A percentile compares a stretch with the other conserved stretches of the same genome.
Evolutionary conservation across 1,139 yeast species (phyloP).

Genomic region (Arxiozyma slooffiae): DNA sequence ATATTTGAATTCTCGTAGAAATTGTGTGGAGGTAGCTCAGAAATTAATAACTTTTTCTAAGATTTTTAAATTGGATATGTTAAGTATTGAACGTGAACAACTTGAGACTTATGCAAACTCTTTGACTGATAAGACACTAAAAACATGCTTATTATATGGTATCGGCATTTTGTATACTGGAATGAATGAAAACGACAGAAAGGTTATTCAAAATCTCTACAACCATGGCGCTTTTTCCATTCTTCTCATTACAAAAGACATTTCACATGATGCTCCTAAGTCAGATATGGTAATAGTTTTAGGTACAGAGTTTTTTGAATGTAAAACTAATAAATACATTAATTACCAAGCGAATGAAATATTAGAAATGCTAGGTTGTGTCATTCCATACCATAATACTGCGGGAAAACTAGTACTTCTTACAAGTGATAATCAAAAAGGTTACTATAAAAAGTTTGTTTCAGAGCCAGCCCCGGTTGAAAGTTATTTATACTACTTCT

Average conservation of each 20-base stretch:
- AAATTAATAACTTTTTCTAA: slow-evolving; percentile 36
- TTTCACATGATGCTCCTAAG: slow-evolving; percentile 42
- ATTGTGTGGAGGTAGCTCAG: slow-evolving; percentile 44
- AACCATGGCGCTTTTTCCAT: slow-evolving; percentile 42
- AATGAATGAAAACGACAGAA: slow-evolving; percentile 48
- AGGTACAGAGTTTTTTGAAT: slow-evolving; percentile 69
- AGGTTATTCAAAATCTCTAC: slow-evolving; percentile 46
- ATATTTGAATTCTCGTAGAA: slow-evolving; percentile 49
- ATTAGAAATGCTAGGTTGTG: slow-evolving; percentile 65
- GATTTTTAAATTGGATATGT: slow-evolving; percentile 32
- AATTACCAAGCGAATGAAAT: slow-evolving; percentile 61
- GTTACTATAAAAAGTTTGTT: slow-evolving; percentile 63
- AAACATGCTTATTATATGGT: slow-evolving; percentile 46
- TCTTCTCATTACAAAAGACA: slow-evolving; percentile 50
- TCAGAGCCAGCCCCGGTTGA: slow-evolving; percentile 76
- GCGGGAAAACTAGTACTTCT: slow-evolving; percentile 42
- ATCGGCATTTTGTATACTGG: slow-evolving; percentile 54
- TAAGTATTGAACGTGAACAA: slow-evolving; percentile 32
- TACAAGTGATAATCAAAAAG: slow-evolving; percentile 47
- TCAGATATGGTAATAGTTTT: slow-evolving; percentile 50
- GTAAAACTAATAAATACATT: slow-evolving; percentile 57
- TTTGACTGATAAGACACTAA: slow-evolving; percentile 41
- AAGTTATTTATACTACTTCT: slow-evolving; percentile 49
- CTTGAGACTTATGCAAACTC: slow-evolving; percentile 37
- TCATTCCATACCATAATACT: slow-evolving; percentile 31